Percentiles rank a stretch among this genome's conserved stretches.
These are phyloP conservation scores for Cystobasidium tubakii DNA, from an alignment of 768 basidiomycete species.

Conservation along the genomic window DNA sequence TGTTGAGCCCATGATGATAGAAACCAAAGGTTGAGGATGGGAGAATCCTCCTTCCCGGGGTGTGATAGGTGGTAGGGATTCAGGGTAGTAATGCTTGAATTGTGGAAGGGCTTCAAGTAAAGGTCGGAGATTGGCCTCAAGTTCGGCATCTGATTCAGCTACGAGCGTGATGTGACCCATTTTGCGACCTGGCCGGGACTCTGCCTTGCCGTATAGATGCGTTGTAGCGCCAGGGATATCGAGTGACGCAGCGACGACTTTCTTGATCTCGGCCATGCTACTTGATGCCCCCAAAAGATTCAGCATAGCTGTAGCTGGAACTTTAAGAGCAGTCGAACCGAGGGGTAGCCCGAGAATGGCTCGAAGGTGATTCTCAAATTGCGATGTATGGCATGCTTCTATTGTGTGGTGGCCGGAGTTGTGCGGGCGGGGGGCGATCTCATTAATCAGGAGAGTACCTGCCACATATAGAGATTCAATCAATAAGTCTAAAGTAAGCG, in stretches of 20 bases:
- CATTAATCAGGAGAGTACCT: slow-evolving; percentile 81
- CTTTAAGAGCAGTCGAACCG: slow-evolving; percentile 78
- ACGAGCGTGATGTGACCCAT: slow-evolving; percentile 96
- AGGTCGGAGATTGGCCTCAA: slow-evolving; percentile 63
- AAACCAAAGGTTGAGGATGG: slow-evolving; percentile 68
- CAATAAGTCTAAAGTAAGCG: neutral
- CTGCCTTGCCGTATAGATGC: slow-evolving; percentile 92
- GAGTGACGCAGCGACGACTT: slow-evolving; percentile 60
- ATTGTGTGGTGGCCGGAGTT: slow-evolving; percentile 99
- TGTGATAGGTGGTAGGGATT: slow-evolving; percentile 49
- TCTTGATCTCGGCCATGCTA: slow-evolving; percentile 51
- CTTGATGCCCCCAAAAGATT: slow-evolving; percentile 84
- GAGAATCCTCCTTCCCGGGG: slow-evolving; percentile 52
- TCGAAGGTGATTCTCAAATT: slow-evolving; percentile 94
- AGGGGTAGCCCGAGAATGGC: slow-evolving; percentile 84
- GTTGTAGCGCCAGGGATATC: slow-evolving; percentile 66
- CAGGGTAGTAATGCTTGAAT: slow-evolving; percentile 54
- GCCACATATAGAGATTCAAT: too few species aligned
- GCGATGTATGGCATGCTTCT: slow-evolving; percentile 91
- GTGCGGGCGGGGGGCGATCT: slow-evolving; percentile 95
- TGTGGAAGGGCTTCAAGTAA: slow-evolving; percentile 65
- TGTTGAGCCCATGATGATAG: slow-evolving; percentile 97
- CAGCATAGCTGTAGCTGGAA: slow-evolving; percentile 82
- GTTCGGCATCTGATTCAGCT: slow-evolving; percentile 69
- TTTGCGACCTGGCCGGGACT: slow-evolving; percentile 81